A percentile compares a stretch with the other conserved stretches of the same genome.
These are phyloP conservation scores for Volvox africanus DNA, from an alignment of 139 green algal genomes.

Conservation along the genomic window DNA sequence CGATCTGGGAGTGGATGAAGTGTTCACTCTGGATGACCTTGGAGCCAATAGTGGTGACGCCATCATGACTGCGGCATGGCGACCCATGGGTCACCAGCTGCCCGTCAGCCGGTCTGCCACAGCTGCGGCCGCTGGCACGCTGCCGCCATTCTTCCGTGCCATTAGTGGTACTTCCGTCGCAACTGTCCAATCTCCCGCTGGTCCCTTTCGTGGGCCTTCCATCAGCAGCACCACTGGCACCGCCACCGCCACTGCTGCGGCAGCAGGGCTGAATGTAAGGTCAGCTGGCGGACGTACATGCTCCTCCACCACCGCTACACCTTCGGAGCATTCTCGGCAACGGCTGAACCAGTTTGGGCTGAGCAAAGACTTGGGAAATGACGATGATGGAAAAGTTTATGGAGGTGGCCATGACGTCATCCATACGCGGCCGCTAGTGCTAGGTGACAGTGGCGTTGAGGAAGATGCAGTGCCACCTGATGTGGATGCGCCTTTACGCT, in stretches of 20 bases:
- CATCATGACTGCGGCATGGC: neutral
- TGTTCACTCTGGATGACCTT: constrained; percentile 33
- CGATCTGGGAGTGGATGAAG: neutral
- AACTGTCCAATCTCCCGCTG: neutral
- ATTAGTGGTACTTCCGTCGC: neutral
- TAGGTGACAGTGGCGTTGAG: neutral
- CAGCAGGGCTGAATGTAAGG: neutral
- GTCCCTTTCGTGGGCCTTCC: too few species aligned
- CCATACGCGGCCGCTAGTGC: constrained; percentile 12
- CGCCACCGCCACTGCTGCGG: neutral
- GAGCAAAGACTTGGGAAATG: too few species aligned
- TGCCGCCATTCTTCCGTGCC: neutral
- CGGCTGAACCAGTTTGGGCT: constrained; percentile 1
- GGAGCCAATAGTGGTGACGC: neutral
- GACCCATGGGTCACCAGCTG: constrained; percentile 5
- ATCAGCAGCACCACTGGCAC: neutral
- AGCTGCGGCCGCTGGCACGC: neutral
- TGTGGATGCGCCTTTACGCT: neutral
- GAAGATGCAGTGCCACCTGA: neutral
- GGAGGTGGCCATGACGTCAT: constrained; percentile 5
- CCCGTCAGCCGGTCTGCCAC: neutral
- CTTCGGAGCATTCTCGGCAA: neutral
- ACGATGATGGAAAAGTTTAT: too few species aligned
- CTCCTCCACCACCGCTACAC: neutral
- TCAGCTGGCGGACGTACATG: neutral